Evolutionary conservation across 305 asterid genomes (phyloP).

Genomic region (Fraxinus floribunda): DNA sequence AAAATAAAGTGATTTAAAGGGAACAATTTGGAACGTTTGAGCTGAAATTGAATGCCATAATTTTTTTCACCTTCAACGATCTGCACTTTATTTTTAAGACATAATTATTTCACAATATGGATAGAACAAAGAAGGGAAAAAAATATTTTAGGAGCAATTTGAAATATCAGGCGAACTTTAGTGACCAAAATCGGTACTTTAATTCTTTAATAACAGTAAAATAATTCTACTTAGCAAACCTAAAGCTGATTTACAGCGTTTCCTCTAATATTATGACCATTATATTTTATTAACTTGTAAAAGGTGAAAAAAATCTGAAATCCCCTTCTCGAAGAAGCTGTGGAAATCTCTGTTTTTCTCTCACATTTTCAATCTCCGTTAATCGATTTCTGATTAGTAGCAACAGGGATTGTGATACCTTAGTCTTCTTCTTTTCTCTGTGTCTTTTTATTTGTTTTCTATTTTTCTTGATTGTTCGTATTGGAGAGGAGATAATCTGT

Average conservation of each 20-base stretch:
- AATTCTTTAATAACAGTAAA: neutral
- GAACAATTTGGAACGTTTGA: neutral
- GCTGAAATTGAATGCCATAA: neutral
- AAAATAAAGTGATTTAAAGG: neutral
- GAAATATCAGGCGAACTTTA: neutral
- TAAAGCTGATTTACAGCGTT: neutral
- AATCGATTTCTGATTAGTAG: neutral
- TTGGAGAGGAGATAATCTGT: neutral
- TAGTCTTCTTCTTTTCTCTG: neutral
- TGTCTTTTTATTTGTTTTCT: neutral
- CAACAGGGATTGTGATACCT: neutral
- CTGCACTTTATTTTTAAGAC: too few species aligned
- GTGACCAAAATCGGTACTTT: neutral
- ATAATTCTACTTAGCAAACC: neutral
- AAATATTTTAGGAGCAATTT: neutral
- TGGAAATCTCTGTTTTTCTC: slow-evolving; percentile 2
- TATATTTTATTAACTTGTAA: neutral
- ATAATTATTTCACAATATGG: neutral
- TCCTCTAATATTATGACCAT: neutral
- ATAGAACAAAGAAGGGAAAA: neutral
- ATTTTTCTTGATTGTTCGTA: too few species aligned
- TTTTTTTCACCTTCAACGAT: too few species aligned
- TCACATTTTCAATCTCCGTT: neutral
- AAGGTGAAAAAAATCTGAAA: slow-evolving; percentile 16
- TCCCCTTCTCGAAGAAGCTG: slow-evolving; percentile 19